These are phyloP conservation scores for Lichtheimia ornata DNA, from an alignment of 371 early-diverging fungal species.

Conservation along the genomic window DNA sequence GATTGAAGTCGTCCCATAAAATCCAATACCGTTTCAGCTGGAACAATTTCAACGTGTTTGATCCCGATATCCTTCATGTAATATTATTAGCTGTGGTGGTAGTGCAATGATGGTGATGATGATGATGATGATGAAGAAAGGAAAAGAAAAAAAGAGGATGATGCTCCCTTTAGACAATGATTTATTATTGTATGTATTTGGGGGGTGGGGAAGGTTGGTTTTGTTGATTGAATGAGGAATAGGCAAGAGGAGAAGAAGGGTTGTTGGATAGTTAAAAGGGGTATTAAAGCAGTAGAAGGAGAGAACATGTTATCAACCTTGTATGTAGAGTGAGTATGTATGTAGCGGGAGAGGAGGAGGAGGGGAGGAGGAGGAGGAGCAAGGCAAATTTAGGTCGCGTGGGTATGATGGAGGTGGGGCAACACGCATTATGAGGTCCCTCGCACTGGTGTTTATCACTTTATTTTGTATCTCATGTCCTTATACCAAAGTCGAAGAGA, in stretches of 20 bases:
- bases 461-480: conserved; percentile 61
- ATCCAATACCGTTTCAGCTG: conserved; percentile 16
- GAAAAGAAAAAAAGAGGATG: too few species aligned
- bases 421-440: conserved; percentile 30
- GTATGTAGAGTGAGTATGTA: not conserved
- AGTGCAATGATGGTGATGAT: too few species aligned
- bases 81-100: too few species aligned
- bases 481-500: conserved; percentile 95
- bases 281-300: not conserved
- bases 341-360: not conserved
- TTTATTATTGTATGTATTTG: too few species aligned
- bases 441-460: conserved; percentile 36
- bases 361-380: not conserved
- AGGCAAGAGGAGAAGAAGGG: not conserved
- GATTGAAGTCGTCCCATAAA: conserved; percentile 12
- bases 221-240: too few species aligned
- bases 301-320: not conserved
- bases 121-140: too few species aligned
- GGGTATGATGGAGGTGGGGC: not conserved
- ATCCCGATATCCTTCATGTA: conserved; percentile 24
- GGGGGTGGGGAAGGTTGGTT: too few species aligned
- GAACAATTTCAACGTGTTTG: conserved; percentile 19
- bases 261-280: conserved; percentile 1
- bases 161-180: too few species aligned
- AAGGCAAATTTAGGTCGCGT: not conserved